A percentile compares a stretch with the other conserved stretches of the same genome.
Conservation (phyloP, 768 basidiomycete genomes). For the Leucosporidium scottii region DNA sequence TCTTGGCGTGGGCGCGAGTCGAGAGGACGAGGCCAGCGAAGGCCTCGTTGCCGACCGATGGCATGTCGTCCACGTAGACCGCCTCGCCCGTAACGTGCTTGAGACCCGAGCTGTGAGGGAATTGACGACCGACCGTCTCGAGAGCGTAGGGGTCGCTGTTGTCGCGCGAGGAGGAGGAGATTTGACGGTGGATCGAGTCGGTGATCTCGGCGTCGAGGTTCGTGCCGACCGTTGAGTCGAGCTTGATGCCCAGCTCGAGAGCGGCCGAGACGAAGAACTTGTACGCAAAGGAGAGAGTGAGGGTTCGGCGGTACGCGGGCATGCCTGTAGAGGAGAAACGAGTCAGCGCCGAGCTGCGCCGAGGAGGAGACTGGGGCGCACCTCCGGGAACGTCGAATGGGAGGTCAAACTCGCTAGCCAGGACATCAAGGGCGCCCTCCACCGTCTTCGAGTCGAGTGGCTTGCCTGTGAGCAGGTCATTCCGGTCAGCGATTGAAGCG, state of each 20-base stretch:
- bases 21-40: slow-evolving; percentile 34
- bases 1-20: slow-evolving; percentile 35
- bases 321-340: slow-evolving; percentile 10
- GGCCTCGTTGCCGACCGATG: slow-evolving; percentile 25
- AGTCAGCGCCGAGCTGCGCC: too few species aligned
- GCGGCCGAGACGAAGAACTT: slow-evolving; percentile 32
- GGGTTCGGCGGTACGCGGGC: slow-evolving; percentile 34
- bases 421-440: slow-evolving; percentile 29
- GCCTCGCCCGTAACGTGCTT: slow-evolving; percentile 38
- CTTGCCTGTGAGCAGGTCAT: slow-evolving; percentile 13
- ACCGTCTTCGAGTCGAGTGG: slow-evolving; percentile 24
- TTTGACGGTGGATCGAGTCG: slow-evolving; percentile 31
- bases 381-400: slow-evolving; percentile 35
- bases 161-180: slow-evolving; percentile 30
- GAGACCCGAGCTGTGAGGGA: slow-evolving; percentile 32
- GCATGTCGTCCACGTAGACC: slow-evolving; percentile 35
- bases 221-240: slow-evolving; percentile 5
- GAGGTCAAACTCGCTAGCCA: slow-evolving; percentile 32
- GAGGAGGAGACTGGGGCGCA: too few species aligned
- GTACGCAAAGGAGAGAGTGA: slow-evolving; percentile 36
- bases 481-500: background rate
- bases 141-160: slow-evolving; percentile 35
- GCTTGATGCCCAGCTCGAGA: slow-evolving; percentile 14
- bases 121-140: slow-evolving; percentile 29
- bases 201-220: slow-evolving; percentile 10